Conservation (phyloP, 305 asterid species). For the Rubia tinctorum region DNA sequence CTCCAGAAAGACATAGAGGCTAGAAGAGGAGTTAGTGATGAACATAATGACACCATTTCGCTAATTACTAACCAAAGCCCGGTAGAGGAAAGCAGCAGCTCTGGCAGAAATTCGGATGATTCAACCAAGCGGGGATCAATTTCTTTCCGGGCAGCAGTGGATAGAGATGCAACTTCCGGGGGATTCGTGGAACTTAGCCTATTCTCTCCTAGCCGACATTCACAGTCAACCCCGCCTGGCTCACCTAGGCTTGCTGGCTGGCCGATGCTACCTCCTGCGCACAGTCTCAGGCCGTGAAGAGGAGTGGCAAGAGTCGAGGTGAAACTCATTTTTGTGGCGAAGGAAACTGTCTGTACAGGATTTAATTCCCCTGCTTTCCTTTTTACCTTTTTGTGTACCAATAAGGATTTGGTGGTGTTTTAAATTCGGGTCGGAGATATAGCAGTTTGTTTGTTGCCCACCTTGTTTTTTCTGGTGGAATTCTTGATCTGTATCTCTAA, state of each 20-base stretch:
- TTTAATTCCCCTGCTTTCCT: constrained; percentile 22
- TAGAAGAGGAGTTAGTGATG: constrained; percentile 30
- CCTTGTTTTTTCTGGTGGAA: constrained; percentile 55
- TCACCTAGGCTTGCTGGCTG: constrained; percentile 59
- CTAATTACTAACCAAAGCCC: constrained; percentile 52
- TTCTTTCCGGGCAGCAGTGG: constrained; percentile 47
- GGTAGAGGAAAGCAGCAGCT: constrained; percentile 38
- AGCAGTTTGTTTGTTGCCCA: constrained; percentile 44
- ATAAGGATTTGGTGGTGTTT: constrained; percentile 42
- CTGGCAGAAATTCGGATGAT: constrained; percentile 34
- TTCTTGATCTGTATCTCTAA: constrained; percentile 32
- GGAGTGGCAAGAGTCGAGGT: constrained; percentile 12
- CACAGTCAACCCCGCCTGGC: constrained; percentile 47
- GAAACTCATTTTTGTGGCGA: constrained; percentile 55
- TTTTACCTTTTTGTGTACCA: constrained; percentile 11
- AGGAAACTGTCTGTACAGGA: constrained; percentile 55
- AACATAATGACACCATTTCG: constrained; percentile 46
- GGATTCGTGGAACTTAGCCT: constrained; percentile 74
- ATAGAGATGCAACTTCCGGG: constrained; percentile 40
- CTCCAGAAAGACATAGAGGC: constrained; percentile 54
- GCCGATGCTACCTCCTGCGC: constrained; percentile 50
- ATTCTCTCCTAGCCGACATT: constrained; percentile 49
- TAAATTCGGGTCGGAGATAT: constrained; percentile 32
- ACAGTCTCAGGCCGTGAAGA: constrained; percentile 20
- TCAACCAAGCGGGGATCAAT: constrained; percentile 49